Evolutionary conservation across 768 basidiomycete species (phyloP).

Genomic region (Tricholoma sp.): DNA sequence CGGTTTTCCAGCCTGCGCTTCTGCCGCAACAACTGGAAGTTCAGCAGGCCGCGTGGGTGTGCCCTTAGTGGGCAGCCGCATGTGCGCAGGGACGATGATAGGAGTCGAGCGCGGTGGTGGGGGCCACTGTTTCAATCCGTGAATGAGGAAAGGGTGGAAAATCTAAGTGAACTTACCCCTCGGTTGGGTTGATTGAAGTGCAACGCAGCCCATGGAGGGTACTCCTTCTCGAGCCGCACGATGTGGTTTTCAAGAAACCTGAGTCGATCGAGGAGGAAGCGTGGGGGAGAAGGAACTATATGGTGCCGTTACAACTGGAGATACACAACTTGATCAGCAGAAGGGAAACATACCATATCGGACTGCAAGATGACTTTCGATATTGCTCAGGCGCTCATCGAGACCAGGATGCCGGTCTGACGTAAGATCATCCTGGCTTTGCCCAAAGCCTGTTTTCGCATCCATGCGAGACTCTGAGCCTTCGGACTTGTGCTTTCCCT

Average conservation of each 20-base stretch:
- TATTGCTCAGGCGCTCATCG: constrained; percentile 56
- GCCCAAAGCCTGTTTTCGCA: background rate
- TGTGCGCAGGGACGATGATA: constrained; percentile 69
- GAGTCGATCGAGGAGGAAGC: constrained; percentile 56
- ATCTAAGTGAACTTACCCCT: constrained; percentile 46
- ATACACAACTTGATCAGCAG: background rate
- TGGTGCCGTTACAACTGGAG: background rate
- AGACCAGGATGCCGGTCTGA: constrained; percentile 51
- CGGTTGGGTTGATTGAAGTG: constrained; percentile 84
- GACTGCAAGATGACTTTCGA: constrained; percentile 69
- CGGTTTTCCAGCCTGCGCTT: constrained; percentile 7
- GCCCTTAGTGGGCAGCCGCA: constrained; percentile 20
- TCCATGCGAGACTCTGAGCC: constrained; percentile 6
- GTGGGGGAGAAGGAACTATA: constrained; percentile 67
- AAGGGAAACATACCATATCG: constrained; percentile 53
- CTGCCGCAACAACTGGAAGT: background rate
- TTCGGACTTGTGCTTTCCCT: constrained; percentile 10
- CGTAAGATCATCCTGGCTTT: constrained; percentile 24
- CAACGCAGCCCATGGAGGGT: constrained; percentile 84
- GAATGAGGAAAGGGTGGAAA: background rate
- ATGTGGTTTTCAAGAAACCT: constrained; percentile 75
- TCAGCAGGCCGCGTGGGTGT: background rate
- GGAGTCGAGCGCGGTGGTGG: constrained; percentile 76
- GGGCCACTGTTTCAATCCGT: constrained; percentile 56
- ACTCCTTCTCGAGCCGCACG: constrained; percentile 70